These are phyloP conservation scores for Ophiognomonia clavigignenti-juglandacearum DNA, from an alignment of 2,329 filamentous ascomycete genomes.

Conservation along the genomic window DNA sequence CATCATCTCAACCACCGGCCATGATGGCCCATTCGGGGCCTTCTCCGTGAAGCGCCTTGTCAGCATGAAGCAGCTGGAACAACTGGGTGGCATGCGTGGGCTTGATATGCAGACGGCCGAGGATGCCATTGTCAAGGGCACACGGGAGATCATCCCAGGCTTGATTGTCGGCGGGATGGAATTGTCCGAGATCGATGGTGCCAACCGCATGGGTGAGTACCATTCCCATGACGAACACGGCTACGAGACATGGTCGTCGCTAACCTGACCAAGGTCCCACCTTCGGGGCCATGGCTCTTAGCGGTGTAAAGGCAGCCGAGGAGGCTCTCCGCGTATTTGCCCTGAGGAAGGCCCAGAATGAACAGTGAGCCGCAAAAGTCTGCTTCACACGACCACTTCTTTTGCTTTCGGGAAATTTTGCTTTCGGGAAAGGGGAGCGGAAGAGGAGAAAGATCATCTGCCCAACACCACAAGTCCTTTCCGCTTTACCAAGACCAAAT, in stretches of 20 bases:
- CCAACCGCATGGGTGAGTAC: constrained; percentile 76
- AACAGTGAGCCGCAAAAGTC: too few relatives aligned
- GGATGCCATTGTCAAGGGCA: constrained; percentile 90
- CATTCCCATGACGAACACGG: not conserved
- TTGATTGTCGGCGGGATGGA: constrained; percentile 96
- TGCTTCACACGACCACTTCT: too few relatives aligned
- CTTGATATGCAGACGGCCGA: constrained; percentile 90
- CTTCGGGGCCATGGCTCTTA: constrained; percentile 84
- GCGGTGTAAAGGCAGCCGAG: constrained; percentile 86
- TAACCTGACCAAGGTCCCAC: constrained; percentile 52
- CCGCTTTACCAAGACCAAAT: too few relatives aligned
- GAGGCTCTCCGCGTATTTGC: constrained; percentile 77
- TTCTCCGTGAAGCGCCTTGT: constrained; percentile 90
- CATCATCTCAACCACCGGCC: constrained; percentile 84
- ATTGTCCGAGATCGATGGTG: constrained; percentile 82
- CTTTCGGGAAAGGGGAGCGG: not conserved
- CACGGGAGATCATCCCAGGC: constrained; percentile 80
- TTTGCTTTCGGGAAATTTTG: too few relatives aligned
- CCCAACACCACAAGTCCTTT: not conserved
- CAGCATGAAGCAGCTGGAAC: constrained; percentile 77
- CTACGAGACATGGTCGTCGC: constrained; percentile 73
- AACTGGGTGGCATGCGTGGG: constrained; percentile 87
- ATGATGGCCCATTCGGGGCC: constrained; percentile 86
- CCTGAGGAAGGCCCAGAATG: constrained; percentile 70
- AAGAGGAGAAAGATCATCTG: too few relatives aligned